These are phyloP conservation scores for Leccinum disarticulatum DNA, from an alignment of 768 basidiomycete genomes.

Conservation along the genomic window DNA sequence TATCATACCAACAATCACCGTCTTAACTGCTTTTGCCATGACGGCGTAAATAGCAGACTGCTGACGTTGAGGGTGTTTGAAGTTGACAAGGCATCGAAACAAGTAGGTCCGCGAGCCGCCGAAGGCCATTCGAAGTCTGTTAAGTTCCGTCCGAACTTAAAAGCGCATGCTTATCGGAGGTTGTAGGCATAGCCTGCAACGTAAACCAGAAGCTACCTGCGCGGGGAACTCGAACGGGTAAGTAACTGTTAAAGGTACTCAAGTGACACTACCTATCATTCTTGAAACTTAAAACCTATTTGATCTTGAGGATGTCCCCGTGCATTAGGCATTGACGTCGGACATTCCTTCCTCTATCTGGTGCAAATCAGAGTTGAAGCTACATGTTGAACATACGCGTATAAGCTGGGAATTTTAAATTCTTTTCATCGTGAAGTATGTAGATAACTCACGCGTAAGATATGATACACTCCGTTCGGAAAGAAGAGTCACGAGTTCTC, in stretches of 20 bases:
- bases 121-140: background rate
- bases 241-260: background rate
- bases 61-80: background rate
- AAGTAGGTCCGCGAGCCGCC: background rate
- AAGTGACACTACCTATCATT: background rate
- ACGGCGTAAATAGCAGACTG: background rate
- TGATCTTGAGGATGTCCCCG: background rate
- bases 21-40: background rate
- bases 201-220: background rate
- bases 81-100: background rate
- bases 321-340: background rate
- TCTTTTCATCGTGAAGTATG: background rate
- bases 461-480: constrained; percentile 16
- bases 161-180: background rate
- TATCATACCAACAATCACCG: background rate
- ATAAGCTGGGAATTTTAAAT: too few relatives aligned
- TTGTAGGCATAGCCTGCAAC: constrained; percentile 1
- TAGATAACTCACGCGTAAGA: constrained; percentile 12
- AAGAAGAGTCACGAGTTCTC: constrained; percentile 9
- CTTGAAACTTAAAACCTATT: background rate
- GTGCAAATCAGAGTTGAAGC: constrained; percentile 6
- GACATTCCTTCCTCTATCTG: background rate
- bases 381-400: constrained; percentile 1
- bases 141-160: background rate
- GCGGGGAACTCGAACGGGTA: background rate